Evolutionary conservation across 176 grass and related monocot species (phyloP), one percentile per base, ranked within the genome.

Genomic region (Triticum aestivum): DNA sequence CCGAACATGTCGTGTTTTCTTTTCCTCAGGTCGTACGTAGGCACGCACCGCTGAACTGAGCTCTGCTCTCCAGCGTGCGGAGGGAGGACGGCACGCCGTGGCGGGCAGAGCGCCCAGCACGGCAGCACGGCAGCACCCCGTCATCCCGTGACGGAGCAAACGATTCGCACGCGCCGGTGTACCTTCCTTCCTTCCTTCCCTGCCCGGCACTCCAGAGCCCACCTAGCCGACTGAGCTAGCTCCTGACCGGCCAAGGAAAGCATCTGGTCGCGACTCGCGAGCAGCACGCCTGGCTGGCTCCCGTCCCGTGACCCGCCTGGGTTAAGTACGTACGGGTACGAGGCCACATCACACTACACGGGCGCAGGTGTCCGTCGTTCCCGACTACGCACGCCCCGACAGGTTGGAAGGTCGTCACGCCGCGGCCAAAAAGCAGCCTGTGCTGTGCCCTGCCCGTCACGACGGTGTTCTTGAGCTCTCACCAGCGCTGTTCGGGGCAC

Each of bases 111-210:
- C 66, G 6, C 51, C 51, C 26, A 27, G 26, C 26, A 27, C 26
- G 26, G 26, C 15, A 6, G 49, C 49, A 35, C 45, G 12, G 45
- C 61, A 35, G 1, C 33, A 39, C 68, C 68, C 34, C 34, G 34
- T 20, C 86, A 59, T 32, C 35, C 51, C 65, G 86, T 82, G 84
- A 62, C 65, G 20, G 59, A 38, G 27, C 66, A 18, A 7, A 37
- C 29, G 54, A n/a, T 49, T 75, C 27, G 56, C 76, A 24, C 54
- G 51, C 38, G 42, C 23, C 61, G 51, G 38, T 4, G 9, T 23
- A 63, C 34, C 34, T 35, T 35, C 8, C 39, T 41, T 41, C 47
- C 37, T 39, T 42, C 73, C 73, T 37, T 32, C 18, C 38, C 35
- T 32, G 38, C 27, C 72, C 11, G 9, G 4, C 72, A 44, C 73